Evolutionary conservation across 148 eudicot genomes (phyloP).

Genomic region (Rhododendron mucronatum): DNA sequence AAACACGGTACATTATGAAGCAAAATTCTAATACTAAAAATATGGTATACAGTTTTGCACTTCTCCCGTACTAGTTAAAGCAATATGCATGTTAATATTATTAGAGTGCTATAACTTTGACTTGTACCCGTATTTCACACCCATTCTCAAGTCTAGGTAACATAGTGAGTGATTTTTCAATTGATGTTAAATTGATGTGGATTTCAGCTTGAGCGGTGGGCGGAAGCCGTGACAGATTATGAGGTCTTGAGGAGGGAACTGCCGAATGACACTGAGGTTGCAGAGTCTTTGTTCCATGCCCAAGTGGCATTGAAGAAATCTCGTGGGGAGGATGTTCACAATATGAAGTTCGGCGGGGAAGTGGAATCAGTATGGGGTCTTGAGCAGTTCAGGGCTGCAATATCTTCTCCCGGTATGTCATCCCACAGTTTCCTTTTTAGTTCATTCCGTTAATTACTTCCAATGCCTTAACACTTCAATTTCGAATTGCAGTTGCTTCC

Average conservation of each 20-base stretch:
- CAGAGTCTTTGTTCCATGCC: conserved; percentile 77
- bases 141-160: background rate
- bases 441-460: background rate
- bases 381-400: conserved; percentile 70
- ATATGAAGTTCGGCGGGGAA: conserved; percentile 82
- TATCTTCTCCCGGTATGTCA: conserved; percentile 55
- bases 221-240: conserved; percentile 79
- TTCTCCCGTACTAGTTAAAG: background rate
- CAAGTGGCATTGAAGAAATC: conserved; percentile 83
- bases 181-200: background rate
- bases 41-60: background rate
- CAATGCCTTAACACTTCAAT: background rate
- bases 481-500: conserved; percentile 46
- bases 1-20: background rate
- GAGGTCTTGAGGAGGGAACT: conserved; percentile 63
- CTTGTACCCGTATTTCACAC: background rate
- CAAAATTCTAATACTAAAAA: background rate
- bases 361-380: conserved; percentile 56
- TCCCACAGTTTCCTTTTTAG: background rate
- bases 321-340: conserved; percentile 63
- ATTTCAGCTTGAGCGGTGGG: conserved; percentile 80
- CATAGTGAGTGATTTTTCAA: background rate
- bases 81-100: background rate
- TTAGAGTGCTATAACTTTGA: background rate
- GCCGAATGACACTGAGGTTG: conserved; percentile 71